Conservation (phyloP, 306 rosid species). For the Dicorynia guianensis region DNA sequence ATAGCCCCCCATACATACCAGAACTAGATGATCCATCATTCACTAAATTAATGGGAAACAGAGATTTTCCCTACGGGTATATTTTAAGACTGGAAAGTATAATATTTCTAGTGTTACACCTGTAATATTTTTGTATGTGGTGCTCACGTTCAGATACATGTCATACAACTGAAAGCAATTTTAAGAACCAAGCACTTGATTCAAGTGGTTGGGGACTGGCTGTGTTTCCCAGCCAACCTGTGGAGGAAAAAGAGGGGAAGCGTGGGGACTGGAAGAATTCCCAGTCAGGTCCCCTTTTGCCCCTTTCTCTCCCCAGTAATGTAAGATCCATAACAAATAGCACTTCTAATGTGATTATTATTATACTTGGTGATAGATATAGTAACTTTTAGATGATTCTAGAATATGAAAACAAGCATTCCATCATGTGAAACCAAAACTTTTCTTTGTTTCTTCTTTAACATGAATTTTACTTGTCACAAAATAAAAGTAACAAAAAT, state of each 20-base stretch:
- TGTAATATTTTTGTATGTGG: not conserved
- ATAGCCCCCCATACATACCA: slow-evolving; percentile 70
- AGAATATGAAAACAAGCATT: slow-evolving; percentile 20
- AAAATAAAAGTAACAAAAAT: not conserved
- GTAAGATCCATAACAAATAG: too few species aligned
- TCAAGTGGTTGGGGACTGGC: too few species aligned
- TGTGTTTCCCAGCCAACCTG: too few species aligned
- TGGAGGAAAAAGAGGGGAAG: too few species aligned
- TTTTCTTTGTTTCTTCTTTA: not conserved
- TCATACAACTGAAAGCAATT: not conserved
- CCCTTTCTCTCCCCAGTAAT: too few species aligned
- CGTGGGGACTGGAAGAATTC: too few species aligned
- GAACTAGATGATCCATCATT: slow-evolving; percentile 81
- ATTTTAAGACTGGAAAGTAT: slow-evolving; percentile 34
- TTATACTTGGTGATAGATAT: slow-evolving; percentile 16
- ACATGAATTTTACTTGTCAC: not conserved
- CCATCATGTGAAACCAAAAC: not conserved
- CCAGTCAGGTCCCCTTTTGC: too few species aligned
- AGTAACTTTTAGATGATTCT: not conserved
- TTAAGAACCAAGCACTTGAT: too few species aligned
- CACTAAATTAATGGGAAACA: slow-evolving; percentile 60
- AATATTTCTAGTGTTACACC: slow-evolving; percentile 4
- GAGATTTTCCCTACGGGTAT: slow-evolving; percentile 88
- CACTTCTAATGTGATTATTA: slow-evolving; percentile 2
- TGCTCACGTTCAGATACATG: slow-evolving; percentile 22